Evolutionary conservation across 2,329 filamentous ascomycete genomes (phyloP).

Genomic region (Fusarium sp.): DNA sequence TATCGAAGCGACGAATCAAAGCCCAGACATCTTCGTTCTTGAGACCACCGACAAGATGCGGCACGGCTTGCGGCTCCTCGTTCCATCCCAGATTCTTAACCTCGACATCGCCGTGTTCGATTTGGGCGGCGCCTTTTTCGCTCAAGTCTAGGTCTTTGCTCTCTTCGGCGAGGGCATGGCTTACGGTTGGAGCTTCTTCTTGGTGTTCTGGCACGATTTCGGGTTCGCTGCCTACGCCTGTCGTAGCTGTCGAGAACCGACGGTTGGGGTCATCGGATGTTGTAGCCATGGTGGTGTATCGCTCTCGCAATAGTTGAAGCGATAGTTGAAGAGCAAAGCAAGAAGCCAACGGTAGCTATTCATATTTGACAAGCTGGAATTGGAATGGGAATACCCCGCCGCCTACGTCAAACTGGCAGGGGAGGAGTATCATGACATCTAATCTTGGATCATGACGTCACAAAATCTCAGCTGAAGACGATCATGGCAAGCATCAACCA

Average conservation of each 20-base stretch:
- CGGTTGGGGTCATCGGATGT: slow-evolving; percentile 20
- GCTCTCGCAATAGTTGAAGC: background rate
- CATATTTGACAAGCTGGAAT: slow-evolving; percentile 3
- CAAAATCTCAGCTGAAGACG: slow-evolving; percentile 17
- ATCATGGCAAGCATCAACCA: slow-evolving; percentile 1
- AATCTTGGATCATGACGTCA: slow-evolving; percentile 26
- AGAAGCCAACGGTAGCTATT: background rate
- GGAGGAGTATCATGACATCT: slow-evolving; percentile 27
- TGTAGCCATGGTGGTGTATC: slow-evolving; percentile 18
- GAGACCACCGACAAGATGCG: slow-evolving; percentile 74
- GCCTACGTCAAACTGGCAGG: slow-evolving; percentile 37
- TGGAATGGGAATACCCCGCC: slow-evolving; percentile 36
- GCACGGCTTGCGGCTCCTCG: slow-evolving; percentile 65
- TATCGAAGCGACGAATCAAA: slow-evolving; percentile 78
- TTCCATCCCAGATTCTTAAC: slow-evolving; percentile 79
- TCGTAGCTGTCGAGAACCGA: slow-evolving; percentile 32
- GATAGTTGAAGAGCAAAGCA: background rate
- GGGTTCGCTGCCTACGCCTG: slow-evolving; percentile 44
- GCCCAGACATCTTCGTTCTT: slow-evolving; percentile 80
- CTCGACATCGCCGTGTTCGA: slow-evolving; percentile 62
- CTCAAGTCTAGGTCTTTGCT: slow-evolving; percentile 45
- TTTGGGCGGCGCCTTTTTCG: slow-evolving; percentile 59
- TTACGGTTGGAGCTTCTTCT: slow-evolving; percentile 50
- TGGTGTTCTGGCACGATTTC: slow-evolving; percentile 46
- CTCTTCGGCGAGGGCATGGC: slow-evolving; percentile 53